A percentile compares a stretch with the other conserved stretches of the same genome.
Evolutionary conservation across 352 stramenopile genomes (phyloP).

Genomic region (Pythium aphanidermatum): DNA sequence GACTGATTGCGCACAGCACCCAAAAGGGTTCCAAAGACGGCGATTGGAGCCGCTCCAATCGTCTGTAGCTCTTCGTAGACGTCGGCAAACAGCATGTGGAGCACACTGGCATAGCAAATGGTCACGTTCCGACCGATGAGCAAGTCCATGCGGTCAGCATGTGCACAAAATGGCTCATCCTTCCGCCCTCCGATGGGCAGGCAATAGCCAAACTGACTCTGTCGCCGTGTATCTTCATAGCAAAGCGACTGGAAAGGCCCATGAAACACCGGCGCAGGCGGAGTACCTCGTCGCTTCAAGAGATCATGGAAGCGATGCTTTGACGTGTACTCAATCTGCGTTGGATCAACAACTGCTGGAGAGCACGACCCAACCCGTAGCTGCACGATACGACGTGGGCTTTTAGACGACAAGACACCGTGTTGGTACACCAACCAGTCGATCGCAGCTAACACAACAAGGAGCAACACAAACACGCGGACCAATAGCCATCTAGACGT

Average conservation of each 20-base stretch:
- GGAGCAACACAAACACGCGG: too few species aligned
- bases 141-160: conserved; percentile 1
- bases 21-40: conserved; percentile 8
- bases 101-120: conserved; percentile 2
- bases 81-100: conserved; percentile 7
- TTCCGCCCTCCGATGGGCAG: conserved; percentile 11
- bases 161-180: conserved; percentile 1
- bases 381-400: too few species aligned
- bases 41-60: neutral
- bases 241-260: conserved; percentile 1
- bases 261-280: conserved; percentile 5
- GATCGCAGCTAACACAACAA: too few species aligned
- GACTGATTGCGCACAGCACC: conserved; percentile 25
- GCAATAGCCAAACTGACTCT: conserved; percentile 9
- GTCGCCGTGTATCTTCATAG: conserved; percentile 1
- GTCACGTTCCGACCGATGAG: neutral
- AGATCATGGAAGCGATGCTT: too few species aligned
- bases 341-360: too few species aligned
- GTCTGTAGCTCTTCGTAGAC: conserved; percentile 1
- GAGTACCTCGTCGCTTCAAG: too few species aligned
- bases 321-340: too few species aligned
- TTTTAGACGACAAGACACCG: too few species aligned
- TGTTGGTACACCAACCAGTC: too few species aligned
- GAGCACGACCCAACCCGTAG: too few species aligned
- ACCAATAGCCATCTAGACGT: too few species aligned